Conservation (phyloP, 148 eudicot species). For the Beta vulgaris region DNA sequence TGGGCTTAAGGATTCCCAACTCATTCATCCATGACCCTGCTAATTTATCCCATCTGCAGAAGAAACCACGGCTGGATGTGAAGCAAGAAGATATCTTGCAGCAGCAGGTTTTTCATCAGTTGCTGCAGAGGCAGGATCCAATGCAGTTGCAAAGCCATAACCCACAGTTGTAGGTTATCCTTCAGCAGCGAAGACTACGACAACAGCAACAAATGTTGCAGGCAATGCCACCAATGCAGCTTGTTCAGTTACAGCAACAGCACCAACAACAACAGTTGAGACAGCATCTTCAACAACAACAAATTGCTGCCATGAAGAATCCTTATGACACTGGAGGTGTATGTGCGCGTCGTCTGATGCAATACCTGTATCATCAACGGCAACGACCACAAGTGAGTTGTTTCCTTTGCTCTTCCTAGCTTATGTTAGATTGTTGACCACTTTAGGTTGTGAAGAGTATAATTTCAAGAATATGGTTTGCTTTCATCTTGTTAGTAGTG, state of each 20-base stretch:
- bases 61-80: slow-evolving; percentile 76
- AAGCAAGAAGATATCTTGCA: slow-evolving; percentile 78
- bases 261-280: slow-evolving; percentile 55
- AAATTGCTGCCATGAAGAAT: too few relatives aligned
- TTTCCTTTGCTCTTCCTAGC: background rate
- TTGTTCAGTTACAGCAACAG: slow-evolving; percentile 66
- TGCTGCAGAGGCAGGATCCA: slow-evolving; percentile 69
- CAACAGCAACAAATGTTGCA: too few relatives aligned
- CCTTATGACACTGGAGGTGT: slow-evolving; percentile 68
- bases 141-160: slow-evolving; percentile 60
- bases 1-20: too few relatives aligned
- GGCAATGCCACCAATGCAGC: too few relatives aligned
- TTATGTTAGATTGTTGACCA: background rate
- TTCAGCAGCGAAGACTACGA: too few relatives aligned
- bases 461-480: background rate
- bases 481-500: background rate
- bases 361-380: slow-evolving; percentile 82
- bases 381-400: slow-evolving; percentile 68
- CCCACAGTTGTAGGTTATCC: slow-evolving; percentile 76
- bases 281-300: too few relatives aligned
- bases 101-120: slow-evolving; percentile 68
- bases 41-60: slow-evolving; percentile 56
- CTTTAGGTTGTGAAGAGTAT: background rate
- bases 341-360: slow-evolving; percentile 86
- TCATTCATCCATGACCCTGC: slow-evolving; percentile 60